These are phyloP conservation scores for Entamoeba histolytica DNA, from an alignment of 208 protist species.

Conservation along the genomic window DNA sequence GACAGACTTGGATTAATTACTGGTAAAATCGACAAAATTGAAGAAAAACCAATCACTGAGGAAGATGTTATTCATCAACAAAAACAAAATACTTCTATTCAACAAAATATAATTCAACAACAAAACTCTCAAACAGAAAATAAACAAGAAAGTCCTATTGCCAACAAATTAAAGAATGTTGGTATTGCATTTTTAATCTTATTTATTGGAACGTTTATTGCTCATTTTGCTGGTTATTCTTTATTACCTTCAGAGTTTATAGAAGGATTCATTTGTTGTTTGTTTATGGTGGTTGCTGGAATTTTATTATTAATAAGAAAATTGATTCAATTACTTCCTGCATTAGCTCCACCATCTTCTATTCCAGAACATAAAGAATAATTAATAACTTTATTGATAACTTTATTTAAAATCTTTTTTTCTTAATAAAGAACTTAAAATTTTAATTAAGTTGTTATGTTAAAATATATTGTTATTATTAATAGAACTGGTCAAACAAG, in stretches of 20 bases:
- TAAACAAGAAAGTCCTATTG: not conserved
- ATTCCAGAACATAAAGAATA: too few relatives aligned
- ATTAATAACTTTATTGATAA: too few relatives aligned
- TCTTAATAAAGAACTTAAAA: too few relatives aligned
- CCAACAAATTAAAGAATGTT: not conserved
- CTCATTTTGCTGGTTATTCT: not conserved
- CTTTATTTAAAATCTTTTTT: too few relatives aligned
- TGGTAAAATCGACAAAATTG: not conserved
- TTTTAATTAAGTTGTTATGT: not conserved
- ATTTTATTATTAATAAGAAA: not conserved
- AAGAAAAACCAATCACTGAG: not conserved
- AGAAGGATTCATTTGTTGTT: not conserved
- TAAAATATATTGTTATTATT: not conserved
- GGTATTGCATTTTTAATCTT: not conserved
- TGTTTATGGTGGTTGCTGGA: not conserved
- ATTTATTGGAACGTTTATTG: not conserved
- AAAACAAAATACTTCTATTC: not conserved
- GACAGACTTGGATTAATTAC: not conserved
- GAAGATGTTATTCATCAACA: not conserved
- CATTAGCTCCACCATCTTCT: too few relatives aligned
- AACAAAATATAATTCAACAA: not conserved
- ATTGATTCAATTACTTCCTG: not conserved
- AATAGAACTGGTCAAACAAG: not conserved
- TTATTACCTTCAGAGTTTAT: not conserved
- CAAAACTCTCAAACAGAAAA: not conserved